Base-by-base conservation (phyloP, 371 early-diverging fungal genomes). In the Mortierella sp. region DNA sequence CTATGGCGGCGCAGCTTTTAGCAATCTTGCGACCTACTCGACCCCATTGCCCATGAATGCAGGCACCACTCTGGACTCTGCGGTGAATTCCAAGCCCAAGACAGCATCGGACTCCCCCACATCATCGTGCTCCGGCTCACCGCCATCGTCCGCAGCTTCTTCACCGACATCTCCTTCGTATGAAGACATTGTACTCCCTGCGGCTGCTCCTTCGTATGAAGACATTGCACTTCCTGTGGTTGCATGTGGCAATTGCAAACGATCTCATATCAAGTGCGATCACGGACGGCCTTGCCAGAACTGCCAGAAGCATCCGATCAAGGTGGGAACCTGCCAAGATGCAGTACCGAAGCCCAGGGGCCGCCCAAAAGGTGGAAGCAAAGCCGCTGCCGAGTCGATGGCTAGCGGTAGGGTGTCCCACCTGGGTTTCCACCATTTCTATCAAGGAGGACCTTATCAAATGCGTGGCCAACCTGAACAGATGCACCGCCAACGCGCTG, bases 251-350 rank as follows among this genome's bases (percentile, higher is more conserved):
- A 63, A 49, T 48, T 74, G 74, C 54, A 74, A 74, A 34, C 49
- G 57, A 25, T 74, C 74, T 14, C 74, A 74, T 27, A 74, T 74
- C 53, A 74, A 67, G 43, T 74, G 74, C 27, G 74, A 74, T 29
- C 74, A 67, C 27, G 68, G 68, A 16, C 54, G 74, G 12, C 74
- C 74, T 13, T 74, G 74, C 45, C 64, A 60, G 28, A 74, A 74
- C 50, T 74, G 74, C n/a, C 61, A 47, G 43, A 74, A 74, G 55
- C 67, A 74, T 28, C 74, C 74, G 2, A 43, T 45, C 50, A 74
- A 74, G 57, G 68, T 60, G 14, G 13, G 28, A 29, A 74, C 37
- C 24, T 74, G 74, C 45, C 63, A 47, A 0, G 68, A 74, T 44
- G 74, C 74, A 0, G 68, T 74, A 4, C 74, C 74, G 6, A 74